A percentile compares a stretch with the other conserved stretches of the same genome.
These are phyloP conservation scores for Ogataea paraovalis DNA, from an alignment of 805 yeast genomes.

Conservation along the genomic window DNA sequence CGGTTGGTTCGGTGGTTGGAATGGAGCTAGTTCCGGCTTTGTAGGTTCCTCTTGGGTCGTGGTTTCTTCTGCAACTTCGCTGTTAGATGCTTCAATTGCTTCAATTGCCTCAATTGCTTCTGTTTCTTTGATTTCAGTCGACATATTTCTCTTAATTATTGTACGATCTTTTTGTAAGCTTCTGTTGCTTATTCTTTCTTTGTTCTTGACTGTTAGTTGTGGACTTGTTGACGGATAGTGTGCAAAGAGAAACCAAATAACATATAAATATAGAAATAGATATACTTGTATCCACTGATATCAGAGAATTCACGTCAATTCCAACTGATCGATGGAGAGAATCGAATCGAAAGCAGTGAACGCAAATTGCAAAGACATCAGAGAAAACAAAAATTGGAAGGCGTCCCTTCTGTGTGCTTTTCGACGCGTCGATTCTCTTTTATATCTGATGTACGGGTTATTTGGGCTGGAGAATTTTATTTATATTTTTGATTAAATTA, in stretches of 20 bases:
- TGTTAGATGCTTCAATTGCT: neutral
- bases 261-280: neutral
- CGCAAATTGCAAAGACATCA: too few relatives aligned
- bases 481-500: too few relatives aligned
- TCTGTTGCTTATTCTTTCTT: neutral
- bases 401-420: too few relatives aligned
- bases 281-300: too few relatives aligned
- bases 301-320: neutral
- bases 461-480: too few relatives aligned
- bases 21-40: constrained; percentile 24
- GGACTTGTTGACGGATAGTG: neutral
- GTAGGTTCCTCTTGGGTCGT: neutral
- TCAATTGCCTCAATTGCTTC: neutral
- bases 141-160: neutral
- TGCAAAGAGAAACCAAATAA: neutral
- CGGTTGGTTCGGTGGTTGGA: constrained; percentile 31
- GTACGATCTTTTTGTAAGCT: neutral
- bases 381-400: too few relatives aligned
- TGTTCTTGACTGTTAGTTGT: neutral
- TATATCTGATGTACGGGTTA: too few relatives aligned
- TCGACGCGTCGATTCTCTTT: too few relatives aligned
- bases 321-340: too few relatives aligned
- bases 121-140: constrained; percentile 2
- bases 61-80: neutral
- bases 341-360: too few relatives aligned